Evolutionary conservation across 169 alveolate species (phyloP), one percentile per base, ranked within the genome.

Genomic region (Amoebophrya sp.): DNA sequence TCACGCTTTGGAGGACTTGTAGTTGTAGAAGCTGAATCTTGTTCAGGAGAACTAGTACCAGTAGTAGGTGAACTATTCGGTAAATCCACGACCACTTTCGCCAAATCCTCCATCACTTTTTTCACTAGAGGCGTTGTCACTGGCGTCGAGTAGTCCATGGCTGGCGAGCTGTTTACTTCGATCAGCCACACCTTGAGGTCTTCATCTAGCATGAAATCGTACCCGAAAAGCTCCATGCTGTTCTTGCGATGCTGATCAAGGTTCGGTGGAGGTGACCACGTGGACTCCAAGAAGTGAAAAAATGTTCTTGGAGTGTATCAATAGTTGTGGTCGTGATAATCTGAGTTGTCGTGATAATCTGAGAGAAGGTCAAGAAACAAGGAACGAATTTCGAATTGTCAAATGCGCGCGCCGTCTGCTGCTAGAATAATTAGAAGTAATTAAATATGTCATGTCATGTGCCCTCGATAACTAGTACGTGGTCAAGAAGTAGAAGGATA

Each of bases 181-280:
- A 97, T 95, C 41, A 96, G 95, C 97, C 97, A 97, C 89, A 95
- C 95, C 90, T 96, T 95, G 53, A 95, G 95, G 41, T 96, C 93
- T 36, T 95, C 97, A 94, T 97, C 98, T 76, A 97, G 89, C 98
- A 97, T 97, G 77, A 96, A 93, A 94, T 97, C 98, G 93, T 95
- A 97, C 36, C 98, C 98, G 76, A 95, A 95, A n/a, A 97, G 91
- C 93, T 96, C 98, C 91, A 93, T 92, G 41, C 96, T 92, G 53
- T 95, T 96, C 91, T 95, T 94, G 78, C 96, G 95, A 77, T 94
- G 91, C 89, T 95, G 83, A 1, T 29, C 29, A 47, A 47, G 65
- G n/a, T n/a, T n/a, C n/a, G n/a, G n/a, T n/a, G n/a, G n/a, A n/a
- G n/a, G n/a, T n/a, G n/a, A n/a, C n/a, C n/a, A n/a, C n/a, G n/a